phyloP scores from a whole-genome alignment of 148 eudicot genomes.

The Silene conica region DNA sequence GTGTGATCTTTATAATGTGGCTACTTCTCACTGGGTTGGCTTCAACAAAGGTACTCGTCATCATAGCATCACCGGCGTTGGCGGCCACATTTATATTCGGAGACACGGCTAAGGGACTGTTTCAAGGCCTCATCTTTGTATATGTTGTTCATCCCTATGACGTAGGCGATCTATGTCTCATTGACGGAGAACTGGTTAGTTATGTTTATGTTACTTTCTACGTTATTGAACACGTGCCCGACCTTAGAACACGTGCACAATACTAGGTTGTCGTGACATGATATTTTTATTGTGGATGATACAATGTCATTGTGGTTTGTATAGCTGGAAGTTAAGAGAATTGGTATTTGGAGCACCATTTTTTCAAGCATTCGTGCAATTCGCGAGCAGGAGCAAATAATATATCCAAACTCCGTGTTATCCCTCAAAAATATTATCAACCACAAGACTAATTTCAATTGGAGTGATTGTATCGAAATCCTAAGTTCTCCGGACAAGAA shows the following conservation, averaged over 20 bases:
- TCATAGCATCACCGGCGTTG: constrained; percentile 42
- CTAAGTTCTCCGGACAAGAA: neutral
- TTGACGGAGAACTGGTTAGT: constrained; percentile 29
- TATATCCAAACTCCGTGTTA: constrained; percentile 11
- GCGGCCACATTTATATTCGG: constrained; percentile 47
- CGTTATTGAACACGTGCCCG: too few relatives aligned
- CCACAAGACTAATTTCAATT: constrained; percentile 13
- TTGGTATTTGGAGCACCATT: constrained; percentile 10
- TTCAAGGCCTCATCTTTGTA: constrained; percentile 47
- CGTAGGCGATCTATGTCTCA: constrained; percentile 47
- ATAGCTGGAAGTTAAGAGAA: constrained; percentile 9
- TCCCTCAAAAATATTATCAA: constrained; percentile 1
- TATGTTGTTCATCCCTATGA: constrained; percentile 47
- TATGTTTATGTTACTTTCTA: neutral
- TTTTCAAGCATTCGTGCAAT: constrained; percentile 6
- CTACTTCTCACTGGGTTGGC: constrained; percentile 43
- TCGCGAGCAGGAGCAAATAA: neutral
- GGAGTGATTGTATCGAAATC: constrained; percentile 7
- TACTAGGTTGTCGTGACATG: too few relatives aligned
- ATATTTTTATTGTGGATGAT: neutral
- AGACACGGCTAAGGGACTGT: constrained; percentile 39
- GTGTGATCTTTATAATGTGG: constrained; percentile 35
- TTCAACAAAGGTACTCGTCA: constrained; percentile 35
- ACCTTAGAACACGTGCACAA: too few relatives aligned
- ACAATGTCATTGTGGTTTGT: neutral